Base-by-base conservation (phyloP, 768 basidiomycete species). In the Coprinopsis marcescibilis region DNA sequence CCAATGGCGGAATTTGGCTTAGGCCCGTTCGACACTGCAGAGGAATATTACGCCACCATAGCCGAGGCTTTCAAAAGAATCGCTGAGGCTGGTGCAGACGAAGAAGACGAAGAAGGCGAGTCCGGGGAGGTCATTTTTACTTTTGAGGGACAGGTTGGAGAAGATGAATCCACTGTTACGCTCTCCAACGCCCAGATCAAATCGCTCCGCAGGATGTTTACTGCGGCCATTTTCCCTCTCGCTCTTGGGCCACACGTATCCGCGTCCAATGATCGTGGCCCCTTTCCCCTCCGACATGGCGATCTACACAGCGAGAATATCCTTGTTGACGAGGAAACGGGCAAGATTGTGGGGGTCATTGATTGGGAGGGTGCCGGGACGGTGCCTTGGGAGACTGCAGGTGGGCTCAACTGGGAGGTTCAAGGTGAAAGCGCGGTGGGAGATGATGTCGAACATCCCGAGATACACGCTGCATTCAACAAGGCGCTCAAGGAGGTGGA, bases 331-430 rank as follows among this genome's bases (percentile, higher is more conserved):
- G 43, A 55, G 37, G 52, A 58, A 25, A 63, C 61, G 1, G 69
- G 69, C 7, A 67, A 70, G 52, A 69, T 70, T 39, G 60, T 68
- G 8, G 69, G 69, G 3, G 67, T 70, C 2, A 56, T 70, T 23
- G 69, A 70, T 45, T 70, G 69, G 69, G 69, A 70, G 41, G 69
- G 69, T 54, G 67, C 69, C 0, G 67, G 66, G 13, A 69, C 69
- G 2, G 69, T 71, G 11, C 69, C 69, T 10, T 71, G 69, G 69
- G 69, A 71, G 48, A 67, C 66, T 11, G 68, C 68, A 38, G 69
- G 68, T 10, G 68, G 68, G 7, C 66, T 68, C 10, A 69, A 67
- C 2, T 71, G 67, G 39, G 69, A 71, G 45, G 68, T 71, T 3
- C 67, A 67, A 2, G 69, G 67, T 2, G 64, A 69, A 41, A 67